phyloP scores from a whole-genome alignment of 495 filamentous ascomycete species.

The Aspergillus funiculosus region DNA sequence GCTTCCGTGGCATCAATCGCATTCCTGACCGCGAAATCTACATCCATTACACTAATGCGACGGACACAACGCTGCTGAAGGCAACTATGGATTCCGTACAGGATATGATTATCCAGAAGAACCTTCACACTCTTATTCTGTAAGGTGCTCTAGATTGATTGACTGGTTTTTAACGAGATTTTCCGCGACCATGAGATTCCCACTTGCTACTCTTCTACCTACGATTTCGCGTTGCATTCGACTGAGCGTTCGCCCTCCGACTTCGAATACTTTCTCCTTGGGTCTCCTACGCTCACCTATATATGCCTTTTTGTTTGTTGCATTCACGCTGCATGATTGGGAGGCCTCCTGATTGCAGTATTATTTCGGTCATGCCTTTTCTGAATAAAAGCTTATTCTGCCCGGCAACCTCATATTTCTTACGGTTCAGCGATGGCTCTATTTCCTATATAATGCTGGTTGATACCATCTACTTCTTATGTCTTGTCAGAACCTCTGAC shows the following conservation, averaged over 20 bases:
- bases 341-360: background rate
- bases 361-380: constrained; percentile 1
- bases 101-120: constrained; percentile 99
- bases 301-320: constrained; percentile 7
- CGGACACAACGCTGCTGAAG: constrained; percentile 91
- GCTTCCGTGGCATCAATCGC: constrained; percentile 80
- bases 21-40: constrained; percentile 86
- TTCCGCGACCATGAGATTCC: constrained; percentile 25
- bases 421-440: constrained; percentile 15
- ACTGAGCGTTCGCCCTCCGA: constrained; percentile 18
- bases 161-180: constrained; percentile 24
- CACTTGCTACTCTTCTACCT: constrained; percentile 18
- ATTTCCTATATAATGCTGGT: constrained; percentile 27
- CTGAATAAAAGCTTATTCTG: constrained; percentile 13
- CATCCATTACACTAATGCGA: constrained; percentile 89
- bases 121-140: constrained; percentile 89
- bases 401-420: constrained; percentile 8
- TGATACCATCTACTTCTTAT: constrained; percentile 36
- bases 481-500: constrained; percentile 16
- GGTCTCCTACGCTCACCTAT: constrained; percentile 6
- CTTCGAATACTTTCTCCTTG: constrained; percentile 13
- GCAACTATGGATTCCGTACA: constrained; percentile 97
- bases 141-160: constrained; percentile 43
- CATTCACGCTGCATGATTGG: background rate
- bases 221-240: constrained; percentile 21